A percentile compares a stretch with the other conserved stretches of the same genome.
These are phyloP conservation scores for Pseudocercospora fijiensis DNA, from an alignment of 2,329 filamentous ascomycete genomes.

Conservation along the genomic window DNA sequence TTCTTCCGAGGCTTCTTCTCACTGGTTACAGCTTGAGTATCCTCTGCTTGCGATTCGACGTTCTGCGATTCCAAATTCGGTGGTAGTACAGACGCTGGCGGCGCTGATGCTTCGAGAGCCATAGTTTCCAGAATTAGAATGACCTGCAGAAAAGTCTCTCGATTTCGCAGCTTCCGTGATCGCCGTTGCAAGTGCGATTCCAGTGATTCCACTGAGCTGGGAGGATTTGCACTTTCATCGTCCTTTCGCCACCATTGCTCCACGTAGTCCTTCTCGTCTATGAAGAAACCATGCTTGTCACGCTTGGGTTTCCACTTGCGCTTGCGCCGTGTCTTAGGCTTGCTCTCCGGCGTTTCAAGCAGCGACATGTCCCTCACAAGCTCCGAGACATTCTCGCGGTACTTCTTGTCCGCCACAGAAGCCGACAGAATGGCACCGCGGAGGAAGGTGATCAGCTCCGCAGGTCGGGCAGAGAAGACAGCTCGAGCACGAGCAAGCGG, in stretches of 20 bases:
- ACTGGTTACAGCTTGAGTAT: constrained; percentile 4
- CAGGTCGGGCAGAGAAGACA: constrained; percentile 63
- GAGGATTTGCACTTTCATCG: constrained; percentile 41
- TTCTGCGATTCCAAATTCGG: constrained; percentile 37
- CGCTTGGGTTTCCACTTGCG: constrained; percentile 64
- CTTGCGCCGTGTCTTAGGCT: constrained; percentile 44
- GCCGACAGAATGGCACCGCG: constrained; percentile 43
- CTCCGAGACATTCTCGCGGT: constrained; percentile 66
- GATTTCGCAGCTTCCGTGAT: constrained; percentile 64
- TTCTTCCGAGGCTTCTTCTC: constrained; percentile 48
- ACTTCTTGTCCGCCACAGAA: constrained; percentile 74
- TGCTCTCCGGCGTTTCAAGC: constrained; percentile 21
- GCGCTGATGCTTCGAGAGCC: constrained; percentile 58
- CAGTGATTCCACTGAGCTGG: constrained; percentile 45
- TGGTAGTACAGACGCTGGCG: constrained; percentile 19
- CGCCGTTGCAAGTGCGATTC: constrained; percentile 58
- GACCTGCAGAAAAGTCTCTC: constrained; percentile 78
- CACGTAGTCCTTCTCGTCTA: constrained; percentile 63
- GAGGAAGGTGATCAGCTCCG: constrained; percentile 67
- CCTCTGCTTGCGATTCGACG: constrained; percentile 17
- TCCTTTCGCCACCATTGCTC: constrained; percentile 68
- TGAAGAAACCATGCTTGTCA: constrained; percentile 68
- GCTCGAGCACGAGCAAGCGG: constrained; percentile 73
- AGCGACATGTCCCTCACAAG: constrained; percentile 57
- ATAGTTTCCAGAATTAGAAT: constrained; percentile 76